Conservation (phyloP, 2,329 filamentous ascomycete species). For the Coniochaeta sp. region DNA sequence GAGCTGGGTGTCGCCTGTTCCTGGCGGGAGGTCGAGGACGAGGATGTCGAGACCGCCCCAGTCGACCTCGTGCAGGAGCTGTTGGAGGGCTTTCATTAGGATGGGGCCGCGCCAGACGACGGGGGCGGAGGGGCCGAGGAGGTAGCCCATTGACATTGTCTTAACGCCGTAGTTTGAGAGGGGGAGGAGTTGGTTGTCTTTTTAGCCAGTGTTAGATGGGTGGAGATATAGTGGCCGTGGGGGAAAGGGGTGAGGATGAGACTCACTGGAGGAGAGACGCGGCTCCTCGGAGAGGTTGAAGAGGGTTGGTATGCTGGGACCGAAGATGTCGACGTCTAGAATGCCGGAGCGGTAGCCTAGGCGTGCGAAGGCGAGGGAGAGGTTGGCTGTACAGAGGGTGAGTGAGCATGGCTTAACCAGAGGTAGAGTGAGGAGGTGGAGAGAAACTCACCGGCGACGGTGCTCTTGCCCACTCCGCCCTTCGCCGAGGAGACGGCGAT, state of each 20-base stretch:
- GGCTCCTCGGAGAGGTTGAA: constrained; percentile 77
- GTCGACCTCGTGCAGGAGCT: constrained; percentile 89
- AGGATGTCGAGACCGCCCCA: constrained; percentile 87
- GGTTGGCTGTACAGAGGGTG: constrained; percentile 47
- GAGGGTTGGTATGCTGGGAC: constrained; percentile 86
- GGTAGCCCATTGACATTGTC: constrained; percentile 98
- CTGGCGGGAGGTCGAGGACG: constrained; percentile 85
- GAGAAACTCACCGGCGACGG: constrained; percentile 61
- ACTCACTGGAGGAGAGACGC: constrained; percentile 47
- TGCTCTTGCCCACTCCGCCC: constrained; percentile 96
- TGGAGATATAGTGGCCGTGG: background rate
- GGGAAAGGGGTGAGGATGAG: background rate
- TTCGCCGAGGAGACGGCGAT: constrained; percentile 96
- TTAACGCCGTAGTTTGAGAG: constrained; percentile 92
- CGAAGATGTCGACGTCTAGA: constrained; percentile 93
- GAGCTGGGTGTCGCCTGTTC: constrained; percentile 91
- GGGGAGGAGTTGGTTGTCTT: constrained; percentile 75
- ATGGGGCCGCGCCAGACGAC: constrained; percentile 95
- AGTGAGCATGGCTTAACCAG: background rate
- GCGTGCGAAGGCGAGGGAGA: constrained; percentile 79
- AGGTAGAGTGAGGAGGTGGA: background rate
- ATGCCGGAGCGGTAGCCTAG: constrained; percentile 78
- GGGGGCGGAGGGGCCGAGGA: constrained; percentile 70
- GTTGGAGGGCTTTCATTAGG: constrained; percentile 95
- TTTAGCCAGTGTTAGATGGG: background rate